Evolutionary conservation across 2,329 filamentous ascomycete species (phyloP).

Genomic region (Cadophora sp.): DNA sequence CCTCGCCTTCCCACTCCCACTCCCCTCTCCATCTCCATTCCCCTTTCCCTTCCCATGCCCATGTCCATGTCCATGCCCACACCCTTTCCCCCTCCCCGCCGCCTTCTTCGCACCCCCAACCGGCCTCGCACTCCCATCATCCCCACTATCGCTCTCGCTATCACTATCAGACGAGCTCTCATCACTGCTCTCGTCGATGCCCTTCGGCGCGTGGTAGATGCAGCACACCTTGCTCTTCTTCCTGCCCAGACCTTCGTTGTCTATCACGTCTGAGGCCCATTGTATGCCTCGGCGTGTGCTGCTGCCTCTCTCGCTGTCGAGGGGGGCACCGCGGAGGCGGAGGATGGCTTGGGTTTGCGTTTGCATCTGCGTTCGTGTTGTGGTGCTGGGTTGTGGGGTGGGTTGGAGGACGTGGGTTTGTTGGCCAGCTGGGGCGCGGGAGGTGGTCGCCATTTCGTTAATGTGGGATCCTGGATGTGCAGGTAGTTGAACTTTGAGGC

Average conservation of each 20-base stretch:
- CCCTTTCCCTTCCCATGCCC: constrained; percentile 46
- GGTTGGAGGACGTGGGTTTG: constrained; percentile 17
- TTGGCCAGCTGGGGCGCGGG: constrained; percentile 13
- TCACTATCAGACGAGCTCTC: constrained; percentile 62
- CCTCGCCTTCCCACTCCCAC: constrained; percentile 48
- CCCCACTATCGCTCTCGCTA: constrained; percentile 47
- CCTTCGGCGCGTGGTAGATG: constrained; percentile 90
- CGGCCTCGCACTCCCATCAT: constrained; percentile 54
- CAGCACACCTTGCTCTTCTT: constrained; percentile 99
- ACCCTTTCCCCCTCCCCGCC: constrained; percentile 35
- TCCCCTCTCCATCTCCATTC: constrained; percentile 30
- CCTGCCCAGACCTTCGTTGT: constrained; percentile 93
- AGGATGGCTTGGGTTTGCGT: constrained; percentile 36
- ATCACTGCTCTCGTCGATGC: constrained; percentile 81
- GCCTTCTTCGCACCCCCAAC: constrained; percentile 30
- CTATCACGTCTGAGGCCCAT: constrained; percentile 92
- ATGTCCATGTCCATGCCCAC: constrained; percentile 43
- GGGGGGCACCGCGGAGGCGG: constrained; percentile 39
- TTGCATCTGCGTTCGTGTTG: constrained; percentile 27
- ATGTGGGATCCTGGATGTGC: neutral
- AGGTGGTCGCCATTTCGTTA: constrained; percentile 1
- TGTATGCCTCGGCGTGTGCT: constrained; percentile 69
- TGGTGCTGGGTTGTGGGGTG: constrained; percentile 5
- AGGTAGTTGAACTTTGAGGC: neutral
- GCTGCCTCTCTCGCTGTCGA: constrained; percentile 44